These are phyloP conservation scores for Emergomyces pasteurianus DNA, from an alignment of 2,329 filamentous ascomycete genomes.

Conservation along the genomic window DNA sequence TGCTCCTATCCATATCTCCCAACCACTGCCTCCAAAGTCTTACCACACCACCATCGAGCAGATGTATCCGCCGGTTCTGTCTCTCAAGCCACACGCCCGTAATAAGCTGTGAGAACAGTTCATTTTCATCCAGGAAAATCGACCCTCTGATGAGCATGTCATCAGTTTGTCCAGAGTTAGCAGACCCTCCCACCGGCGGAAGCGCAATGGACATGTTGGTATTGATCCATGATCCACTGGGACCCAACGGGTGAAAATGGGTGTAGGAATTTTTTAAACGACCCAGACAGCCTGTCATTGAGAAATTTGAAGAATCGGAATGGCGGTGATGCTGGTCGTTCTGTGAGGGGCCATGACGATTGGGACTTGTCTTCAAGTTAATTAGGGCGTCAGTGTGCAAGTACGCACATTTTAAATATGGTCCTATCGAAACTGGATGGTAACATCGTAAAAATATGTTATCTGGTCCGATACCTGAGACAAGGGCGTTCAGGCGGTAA, in stretches of 20 bases:
- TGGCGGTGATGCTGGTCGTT: background rate
- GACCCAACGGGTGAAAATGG: background rate
- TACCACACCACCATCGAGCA: constrained; percentile 54
- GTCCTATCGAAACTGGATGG: constrained; percentile 57
- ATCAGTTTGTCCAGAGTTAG: background rate
- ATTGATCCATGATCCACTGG: background rate
- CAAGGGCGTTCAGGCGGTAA: constrained; percentile 48
- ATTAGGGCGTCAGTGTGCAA: constrained; percentile 52
- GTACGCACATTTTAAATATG: constrained; percentile 57
- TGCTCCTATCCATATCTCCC: constrained; percentile 21
- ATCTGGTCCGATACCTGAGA: constrained; percentile 44
- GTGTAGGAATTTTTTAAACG: background rate
- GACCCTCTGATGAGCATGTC: constrained; percentile 13
- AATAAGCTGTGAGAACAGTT: constrained; percentile 54
- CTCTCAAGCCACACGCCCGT: background rate
- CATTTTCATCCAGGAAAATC: constrained; percentile 54
- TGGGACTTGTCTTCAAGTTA: constrained; percentile 14
- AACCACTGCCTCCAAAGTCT: constrained; percentile 66
- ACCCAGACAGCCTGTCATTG: background rate
- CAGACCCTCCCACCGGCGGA: background rate
- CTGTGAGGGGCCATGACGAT: background rate
- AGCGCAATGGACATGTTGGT: background rate
- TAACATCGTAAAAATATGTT: constrained; percentile 68
- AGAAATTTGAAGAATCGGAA: background rate
- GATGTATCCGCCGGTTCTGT: constrained; percentile 34